phyloP scores from a whole-genome alignment of 345 rosid genomes.

The Eutrema japonicum region DNA sequence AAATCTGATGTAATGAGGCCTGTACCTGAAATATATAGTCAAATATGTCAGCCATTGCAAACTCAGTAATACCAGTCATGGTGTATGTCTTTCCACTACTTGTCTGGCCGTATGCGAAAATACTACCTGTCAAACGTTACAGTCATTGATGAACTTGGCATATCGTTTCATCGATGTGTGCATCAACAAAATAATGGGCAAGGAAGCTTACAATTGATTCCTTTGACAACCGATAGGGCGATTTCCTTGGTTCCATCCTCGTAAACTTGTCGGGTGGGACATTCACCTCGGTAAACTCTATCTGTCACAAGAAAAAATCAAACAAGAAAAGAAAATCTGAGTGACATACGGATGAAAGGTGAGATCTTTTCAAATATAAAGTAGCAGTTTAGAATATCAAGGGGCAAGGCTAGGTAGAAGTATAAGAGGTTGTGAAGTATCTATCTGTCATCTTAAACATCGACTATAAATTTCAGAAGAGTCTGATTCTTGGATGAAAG shows the following conservation, averaged over 20 bases:
- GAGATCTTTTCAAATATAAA: background rate
- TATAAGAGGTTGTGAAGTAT: constrained; percentile 9
- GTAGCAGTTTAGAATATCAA: constrained; percentile 4
- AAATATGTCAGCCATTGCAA: constrained; percentile 85
- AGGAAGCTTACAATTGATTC: constrained; percentile 78
- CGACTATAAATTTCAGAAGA: background rate
- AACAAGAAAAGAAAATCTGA: constrained; percentile 6
- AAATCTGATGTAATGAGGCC: background rate
- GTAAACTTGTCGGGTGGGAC: constrained; percentile 75
- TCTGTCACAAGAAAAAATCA: constrained; percentile 50
- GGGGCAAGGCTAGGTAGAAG: constrained; percentile 6
- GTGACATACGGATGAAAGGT: constrained; percentile 13
- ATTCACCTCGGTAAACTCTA: constrained; percentile 88
- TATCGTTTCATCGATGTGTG: constrained; percentile 13
- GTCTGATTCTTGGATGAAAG: background rate
- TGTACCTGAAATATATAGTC: constrained; percentile 74
- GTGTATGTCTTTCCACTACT: constrained; percentile 99
- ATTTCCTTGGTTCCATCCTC: constrained; percentile 81
- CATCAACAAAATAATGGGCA: constrained; percentile 11
- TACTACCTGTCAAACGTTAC: constrained; percentile 63
- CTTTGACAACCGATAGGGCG: constrained; percentile 85
- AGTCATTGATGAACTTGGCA: constrained; percentile 12
- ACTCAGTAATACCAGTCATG: constrained; percentile 87
- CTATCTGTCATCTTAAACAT: constrained; percentile 1
- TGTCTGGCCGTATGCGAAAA: constrained; percentile 99